phyloP scores from a whole-genome alignment of 2,329 filamentous ascomycete genomes.

The Fusarium beomiforme region DNA sequence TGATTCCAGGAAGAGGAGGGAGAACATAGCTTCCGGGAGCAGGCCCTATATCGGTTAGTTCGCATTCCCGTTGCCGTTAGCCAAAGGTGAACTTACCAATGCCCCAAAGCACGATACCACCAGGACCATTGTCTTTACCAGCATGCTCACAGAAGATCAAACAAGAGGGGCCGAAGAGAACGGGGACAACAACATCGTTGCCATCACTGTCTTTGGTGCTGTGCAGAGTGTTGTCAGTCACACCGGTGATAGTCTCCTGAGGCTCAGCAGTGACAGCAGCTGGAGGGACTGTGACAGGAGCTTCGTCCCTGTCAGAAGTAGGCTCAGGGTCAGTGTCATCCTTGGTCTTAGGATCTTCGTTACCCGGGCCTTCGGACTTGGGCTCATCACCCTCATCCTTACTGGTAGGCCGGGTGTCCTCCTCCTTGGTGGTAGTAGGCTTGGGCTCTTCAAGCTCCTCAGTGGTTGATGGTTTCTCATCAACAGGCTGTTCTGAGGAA shows the following conservation, averaged over 20 bases:
- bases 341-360: neutral
- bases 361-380: neutral
- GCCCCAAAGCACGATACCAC: conserved; percentile 1
- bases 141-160: conserved; percentile 7
- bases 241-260: neutral
- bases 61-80: rapidly evolving
- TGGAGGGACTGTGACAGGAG: neutral
- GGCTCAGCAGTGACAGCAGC: neutral
- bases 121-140: neutral
- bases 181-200: neutral
- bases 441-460: neutral
- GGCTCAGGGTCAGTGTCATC: neutral
- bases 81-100: neutral
- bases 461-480: neutral
- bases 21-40: conserved; percentile 1
- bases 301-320: neutral
- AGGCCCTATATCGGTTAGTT: neutral
- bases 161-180: neutral
- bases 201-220: neutral
- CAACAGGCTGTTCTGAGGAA: neutral
- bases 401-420: neutral
- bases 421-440: neutral
- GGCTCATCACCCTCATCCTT: neutral
- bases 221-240: neutral
- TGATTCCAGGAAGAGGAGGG: neutral